Evolutionary conservation across 2,329 filamentous ascomycete genomes (phyloP), one percentile per base, ranked within the genome.

Genomic region (Ilyonectria destructans): DNA sequence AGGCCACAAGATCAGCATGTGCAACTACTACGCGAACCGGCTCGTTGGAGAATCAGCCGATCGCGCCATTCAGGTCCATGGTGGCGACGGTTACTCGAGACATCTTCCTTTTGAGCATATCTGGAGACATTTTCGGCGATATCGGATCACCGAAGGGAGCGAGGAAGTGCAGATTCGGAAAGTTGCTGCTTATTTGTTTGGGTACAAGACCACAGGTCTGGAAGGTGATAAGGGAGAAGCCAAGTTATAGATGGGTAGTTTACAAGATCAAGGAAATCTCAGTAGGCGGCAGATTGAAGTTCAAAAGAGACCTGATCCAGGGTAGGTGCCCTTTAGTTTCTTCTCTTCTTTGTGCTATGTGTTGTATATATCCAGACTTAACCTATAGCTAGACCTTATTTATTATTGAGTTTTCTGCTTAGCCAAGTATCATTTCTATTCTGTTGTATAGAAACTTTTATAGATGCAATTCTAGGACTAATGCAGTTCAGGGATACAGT

Each of bases 131-230:
- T 71, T 71, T 17, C 56, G 69, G 13, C 60, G 69, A 0, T 71
- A 71, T 12, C 48, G 69, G 9, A 69, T 71, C n/a, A 71, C 69
- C 2, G 67, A 71, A 23, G 69, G 69, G 3, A 71, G 69, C 23
- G 69, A 71, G 29, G 69, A 71, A 54, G 65, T 71, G 10, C 69
- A 71, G 46, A 71, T 69, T 49, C 64, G 69, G 0, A 71, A 70
- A 33, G 68, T 70, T 4, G 69, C 69, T 2, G 69, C 62, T 17
- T 68, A 69, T 23, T 37, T 71, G 10, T 71, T 71, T 56, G 64
- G 64, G 10, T 70, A 69, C 43, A 71, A 69, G 23, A 59, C 46
- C 15, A 67, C 62, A 0, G 51, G 55, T 2, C 26, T 43, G 26
- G 29, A 37, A 3, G 21, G 1, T 4, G 29, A 4, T 5, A 63